Percentiles rank a stretch among this genome's conserved stretches.
phyloP scores from a whole-genome alignment of 495 filamentous ascomycete genomes.

The Talaromyces wortmannii region DNA sequence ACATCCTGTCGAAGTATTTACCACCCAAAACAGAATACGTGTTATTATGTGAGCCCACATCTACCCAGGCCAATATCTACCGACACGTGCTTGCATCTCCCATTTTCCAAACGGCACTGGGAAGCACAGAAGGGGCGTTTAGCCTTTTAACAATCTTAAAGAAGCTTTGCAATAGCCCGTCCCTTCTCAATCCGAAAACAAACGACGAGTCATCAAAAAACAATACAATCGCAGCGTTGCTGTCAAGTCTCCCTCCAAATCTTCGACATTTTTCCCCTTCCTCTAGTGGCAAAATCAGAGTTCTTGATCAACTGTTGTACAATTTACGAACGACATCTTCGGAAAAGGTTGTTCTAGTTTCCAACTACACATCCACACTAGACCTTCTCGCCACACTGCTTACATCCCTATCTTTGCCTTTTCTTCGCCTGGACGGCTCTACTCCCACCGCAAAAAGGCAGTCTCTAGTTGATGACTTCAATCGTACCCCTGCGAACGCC shows the following conservation, averaged over 20 bases:
- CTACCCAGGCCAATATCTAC: slow-evolving; percentile 62
- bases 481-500: slow-evolving; percentile 44
- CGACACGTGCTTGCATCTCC: slow-evolving; percentile 64
- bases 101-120: slow-evolving; percentile 56
- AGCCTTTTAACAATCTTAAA: slow-evolving; percentile 75
- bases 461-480: slow-evolving; percentile 71
- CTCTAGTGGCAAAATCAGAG: slow-evolving; percentile 63
- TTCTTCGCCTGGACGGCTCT: slow-evolving; percentile 67
- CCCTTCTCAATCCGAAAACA: slow-evolving; percentile 47
- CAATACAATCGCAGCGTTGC: slow-evolving; percentile 38
- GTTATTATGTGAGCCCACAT: slow-evolving; percentile 66
- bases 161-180: slow-evolving; percentile 77
- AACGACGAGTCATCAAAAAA: slow-evolving; percentile 21
- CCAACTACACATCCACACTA: slow-evolving; percentile 75
- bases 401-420: slow-evolving; percentile 53
- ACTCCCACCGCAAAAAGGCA: slow-evolving; percentile 66
- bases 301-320: slow-evolving; percentile 63
- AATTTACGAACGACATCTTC: slow-evolving; percentile 51
- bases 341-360: slow-evolving; percentile 77
- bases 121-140: slow-evolving; percentile 61
- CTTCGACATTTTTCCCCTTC: slow-evolving; percentile 50
- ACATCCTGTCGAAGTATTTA: slow-evolving; percentile 65
- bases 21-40: slow-evolving; percentile 76
- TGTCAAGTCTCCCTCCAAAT: slow-evolving; percentile 51
- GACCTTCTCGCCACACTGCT: slow-evolving; percentile 63